These are phyloP conservation scores for Aspergillus sergii DNA, from an alignment of 2,329 filamentous ascomycete genomes.

Conservation along the genomic window DNA sequence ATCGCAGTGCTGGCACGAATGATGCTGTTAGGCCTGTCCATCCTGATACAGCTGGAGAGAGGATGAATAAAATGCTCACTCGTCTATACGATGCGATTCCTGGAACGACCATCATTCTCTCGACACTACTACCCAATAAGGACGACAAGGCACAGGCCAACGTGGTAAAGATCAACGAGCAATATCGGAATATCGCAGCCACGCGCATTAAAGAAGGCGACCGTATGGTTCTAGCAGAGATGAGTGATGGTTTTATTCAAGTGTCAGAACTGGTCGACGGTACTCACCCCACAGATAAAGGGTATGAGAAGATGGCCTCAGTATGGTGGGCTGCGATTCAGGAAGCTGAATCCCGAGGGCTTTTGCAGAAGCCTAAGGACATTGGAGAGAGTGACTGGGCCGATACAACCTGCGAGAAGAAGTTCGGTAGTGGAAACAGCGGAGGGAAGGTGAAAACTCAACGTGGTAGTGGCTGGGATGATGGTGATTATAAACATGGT, in stretches of 20 bases:
- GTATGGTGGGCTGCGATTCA: conserved; percentile 32
- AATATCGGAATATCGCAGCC: conserved; percentile 28
- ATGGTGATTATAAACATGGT: not conserved
- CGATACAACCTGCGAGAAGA: not conserved
- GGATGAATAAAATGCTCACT: too few relatives aligned
- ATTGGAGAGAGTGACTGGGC: not conserved
- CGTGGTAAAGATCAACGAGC: conserved; percentile 23
- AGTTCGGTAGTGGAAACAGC: not conserved
- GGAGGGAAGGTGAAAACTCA: not conserved
- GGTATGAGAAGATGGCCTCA: conserved; percentile 30
- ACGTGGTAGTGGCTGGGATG: not conserved
- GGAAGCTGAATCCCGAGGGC: conserved; percentile 18
- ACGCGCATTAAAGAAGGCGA: conserved; percentile 20
- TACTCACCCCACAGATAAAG: conserved; percentile 25
- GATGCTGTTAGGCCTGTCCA: too few relatives aligned
- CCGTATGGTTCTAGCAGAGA: conserved; percentile 29
- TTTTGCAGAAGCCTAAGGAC: conserved; percentile 13
- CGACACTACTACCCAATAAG: too few relatives aligned
- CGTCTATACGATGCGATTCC: too few relatives aligned
- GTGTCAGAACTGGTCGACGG: conserved; percentile 20
- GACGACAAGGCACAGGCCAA: too few relatives aligned
- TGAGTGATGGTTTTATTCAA: conserved; percentile 23
- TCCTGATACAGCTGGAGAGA: too few relatives aligned
- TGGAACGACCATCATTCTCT: too few relatives aligned
- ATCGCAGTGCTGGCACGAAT: too few relatives aligned